Evolutionary conservation across 2,329 filamentous ascomycete species (phyloP).

Genomic region (Claviceps pusilla): DNA sequence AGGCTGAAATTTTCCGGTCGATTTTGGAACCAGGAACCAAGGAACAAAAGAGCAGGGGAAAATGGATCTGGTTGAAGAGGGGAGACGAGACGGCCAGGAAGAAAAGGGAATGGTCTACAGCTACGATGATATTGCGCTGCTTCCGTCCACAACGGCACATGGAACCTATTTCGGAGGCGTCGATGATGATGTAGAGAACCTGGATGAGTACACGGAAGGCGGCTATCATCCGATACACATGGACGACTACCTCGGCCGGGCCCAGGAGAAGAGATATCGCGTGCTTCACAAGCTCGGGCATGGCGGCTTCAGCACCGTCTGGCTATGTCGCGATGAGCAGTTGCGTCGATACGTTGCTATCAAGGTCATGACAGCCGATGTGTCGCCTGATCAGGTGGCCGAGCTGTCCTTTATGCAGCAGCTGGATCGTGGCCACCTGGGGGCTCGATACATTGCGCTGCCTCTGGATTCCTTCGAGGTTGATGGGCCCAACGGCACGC

Average conservation of each 20-base stretch:
- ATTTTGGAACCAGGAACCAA: not conserved
- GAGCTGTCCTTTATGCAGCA: conserved; percentile 2
- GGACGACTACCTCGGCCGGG: conserved; percentile 19
- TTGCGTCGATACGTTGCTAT: conserved; percentile 14
- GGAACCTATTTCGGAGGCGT: conserved; percentile 4
- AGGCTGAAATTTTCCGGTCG: too few species aligned
- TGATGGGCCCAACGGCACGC: conserved; percentile 14
- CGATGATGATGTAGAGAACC: conserved; percentile 7
- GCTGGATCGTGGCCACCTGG: not conserved
- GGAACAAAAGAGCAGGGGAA: not conserved
- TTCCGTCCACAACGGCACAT: not conserved
- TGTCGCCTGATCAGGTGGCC: not conserved
- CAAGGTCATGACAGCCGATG: conserved; percentile 17
- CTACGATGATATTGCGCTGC: conserved; percentile 1
- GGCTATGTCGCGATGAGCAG: conserved; percentile 23
- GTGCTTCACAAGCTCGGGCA: conserved; percentile 29
- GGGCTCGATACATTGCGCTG: conserved; percentile 5
- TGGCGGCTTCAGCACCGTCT: conserved; percentile 29
- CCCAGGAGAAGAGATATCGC: conserved; percentile 21
- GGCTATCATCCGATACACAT: conserved; percentile 29
- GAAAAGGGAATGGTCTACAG: not conserved
- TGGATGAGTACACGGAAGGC: conserved; percentile 19
- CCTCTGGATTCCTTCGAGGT: conserved; percentile 12
- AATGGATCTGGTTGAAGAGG: not conserved
- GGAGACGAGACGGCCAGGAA: not conserved